A percentile compares a stretch with the other conserved stretches of the same genome.
These are phyloP conservation scores for Sordariomycetes sp. DNA, from an alignment of 2,329 filamentous ascomycete species.

Conservation along the genomic window DNA sequence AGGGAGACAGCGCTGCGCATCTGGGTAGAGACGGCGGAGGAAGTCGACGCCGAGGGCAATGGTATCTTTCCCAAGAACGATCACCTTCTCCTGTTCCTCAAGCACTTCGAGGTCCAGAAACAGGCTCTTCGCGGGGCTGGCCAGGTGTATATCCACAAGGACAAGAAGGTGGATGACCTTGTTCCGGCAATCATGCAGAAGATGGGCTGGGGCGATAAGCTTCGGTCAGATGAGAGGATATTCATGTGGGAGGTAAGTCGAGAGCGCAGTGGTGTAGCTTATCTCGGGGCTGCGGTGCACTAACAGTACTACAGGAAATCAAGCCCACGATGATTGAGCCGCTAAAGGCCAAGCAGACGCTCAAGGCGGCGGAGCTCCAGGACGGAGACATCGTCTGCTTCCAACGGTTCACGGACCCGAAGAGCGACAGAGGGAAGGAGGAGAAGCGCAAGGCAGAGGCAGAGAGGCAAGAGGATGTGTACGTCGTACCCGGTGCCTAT, in stretches of 20 bases:
- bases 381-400: conserved; percentile 97
- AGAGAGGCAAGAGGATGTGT: conserved; percentile 1
- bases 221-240: conserved; percentile 46
- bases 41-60: conserved; percentile 52
- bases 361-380: conserved; percentile 86
- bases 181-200: conserved; percentile 62
- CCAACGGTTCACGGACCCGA: conserved; percentile 49
- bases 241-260: conserved; percentile 60
- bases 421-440: conserved; percentile 12
- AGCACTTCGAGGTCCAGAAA: conserved; percentile 70
- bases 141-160: conserved; percentile 76
- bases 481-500: background rate
- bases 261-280: background rate
- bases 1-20: conserved; percentile 64
- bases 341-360: conserved; percentile 80
- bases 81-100: conserved; percentile 74
- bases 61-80: conserved; percentile 40
- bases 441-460: background rate
- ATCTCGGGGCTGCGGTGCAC: background rate
- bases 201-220: conserved; percentile 77
- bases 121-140: conserved; percentile 68
- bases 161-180: conserved; percentile 79
- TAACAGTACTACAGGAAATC: conserved; percentile 50
- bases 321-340: conserved; percentile 95
- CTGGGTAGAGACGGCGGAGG: conserved; percentile 71